Evolutionary conservation across 352 stramenopile species (phyloP), one percentile per base, ranked within the genome.

Genomic region (Elongisporangium anandrum): DNA sequence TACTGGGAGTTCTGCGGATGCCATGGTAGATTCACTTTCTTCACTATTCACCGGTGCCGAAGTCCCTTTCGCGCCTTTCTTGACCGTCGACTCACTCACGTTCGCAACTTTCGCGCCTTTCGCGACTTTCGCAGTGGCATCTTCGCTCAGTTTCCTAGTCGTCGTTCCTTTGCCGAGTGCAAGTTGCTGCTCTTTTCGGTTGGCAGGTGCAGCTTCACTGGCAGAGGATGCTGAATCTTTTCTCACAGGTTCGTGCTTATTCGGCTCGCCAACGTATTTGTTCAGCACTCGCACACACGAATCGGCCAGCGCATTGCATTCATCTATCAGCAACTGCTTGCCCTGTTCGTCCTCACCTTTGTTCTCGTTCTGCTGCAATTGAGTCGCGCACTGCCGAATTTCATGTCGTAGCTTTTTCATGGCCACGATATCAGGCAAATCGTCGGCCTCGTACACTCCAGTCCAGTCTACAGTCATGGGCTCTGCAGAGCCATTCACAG

Each of bases 391-490:
- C 24, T 72, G 39, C 12, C 75, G 73, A 15, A 92, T 87, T 56
- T 90, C 78, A 57, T 88, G 67, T 2, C 78, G 72, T 38, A 92
- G 73, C 52, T 81, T 85, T 58, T 92, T 92, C 74, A 92, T 88
- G 52, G 87, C 75, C 15, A 81, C 64, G 6, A 89, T 60, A 19
- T 89, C 73, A 1, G 75, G 65, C 2, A 76, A 56, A n/a, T 90
- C 78, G 4, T 64, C 73, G 1, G 62, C 69, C 51, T 84, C 70
- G 29, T 73, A 79, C 2, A 81, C 65, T 8, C 60, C 64, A 17
- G 60, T 65, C 58, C 60, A 72, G 55, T 78, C 64, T n/a, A 73
- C 71, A 21, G 24, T 54, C 39, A 58, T 65, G n/a, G 61, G 45
- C 41, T 39, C n/a, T n/a, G n/a, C n/a, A n/a, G n/a, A n/a, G n/a